A percentile compares a stretch with the other conserved stretches of the same genome.
Evolutionary conservation across 495 filamentous ascomycete genomes (phyloP).

Genomic region (Hypoxylon perforatum): DNA sequence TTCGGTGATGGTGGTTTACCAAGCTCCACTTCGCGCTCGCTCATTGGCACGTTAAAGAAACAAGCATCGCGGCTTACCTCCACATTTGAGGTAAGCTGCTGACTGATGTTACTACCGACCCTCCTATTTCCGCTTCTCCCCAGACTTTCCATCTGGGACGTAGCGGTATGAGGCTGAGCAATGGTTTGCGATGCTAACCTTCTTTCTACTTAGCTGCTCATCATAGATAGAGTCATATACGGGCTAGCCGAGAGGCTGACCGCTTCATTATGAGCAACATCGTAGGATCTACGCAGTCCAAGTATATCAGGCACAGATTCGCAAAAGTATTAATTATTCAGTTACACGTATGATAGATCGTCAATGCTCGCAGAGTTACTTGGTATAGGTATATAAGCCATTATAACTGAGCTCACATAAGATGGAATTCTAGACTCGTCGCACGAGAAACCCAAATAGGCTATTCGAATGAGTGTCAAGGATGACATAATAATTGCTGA

Average conservation of each 20-base stretch:
- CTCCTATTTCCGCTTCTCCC: background rate
- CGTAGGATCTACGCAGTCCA: no score
- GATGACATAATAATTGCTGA: constrained; percentile 28
- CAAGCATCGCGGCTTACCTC: constrained; percentile 23
- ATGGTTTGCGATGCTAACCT: background rate
- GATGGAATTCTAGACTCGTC: constrained; percentile 1
- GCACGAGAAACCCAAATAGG: background rate
- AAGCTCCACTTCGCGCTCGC: constrained; percentile 3
- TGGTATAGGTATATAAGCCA: background rate
- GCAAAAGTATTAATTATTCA: no score
- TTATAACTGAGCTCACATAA: constrained; percentile 25
- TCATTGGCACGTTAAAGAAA: background rate
- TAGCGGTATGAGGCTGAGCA: background rate
- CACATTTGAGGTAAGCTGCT: constrained; percentile 1
- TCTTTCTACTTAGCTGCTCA: no score
- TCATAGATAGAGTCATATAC: no score
- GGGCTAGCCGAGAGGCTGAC: no score
- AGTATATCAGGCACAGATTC: no score
- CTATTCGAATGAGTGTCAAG: constrained; percentile 18
- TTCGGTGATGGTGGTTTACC: background rate
- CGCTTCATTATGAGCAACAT: no score
- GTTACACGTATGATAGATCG: background rate
- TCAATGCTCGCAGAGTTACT: background rate
- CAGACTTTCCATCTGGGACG: background rate
- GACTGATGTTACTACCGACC: constrained; percentile 5